phyloP scores from a whole-genome alignment of 2,329 filamentous ascomycete species.

The Exophiala xenobiotica region DNA sequence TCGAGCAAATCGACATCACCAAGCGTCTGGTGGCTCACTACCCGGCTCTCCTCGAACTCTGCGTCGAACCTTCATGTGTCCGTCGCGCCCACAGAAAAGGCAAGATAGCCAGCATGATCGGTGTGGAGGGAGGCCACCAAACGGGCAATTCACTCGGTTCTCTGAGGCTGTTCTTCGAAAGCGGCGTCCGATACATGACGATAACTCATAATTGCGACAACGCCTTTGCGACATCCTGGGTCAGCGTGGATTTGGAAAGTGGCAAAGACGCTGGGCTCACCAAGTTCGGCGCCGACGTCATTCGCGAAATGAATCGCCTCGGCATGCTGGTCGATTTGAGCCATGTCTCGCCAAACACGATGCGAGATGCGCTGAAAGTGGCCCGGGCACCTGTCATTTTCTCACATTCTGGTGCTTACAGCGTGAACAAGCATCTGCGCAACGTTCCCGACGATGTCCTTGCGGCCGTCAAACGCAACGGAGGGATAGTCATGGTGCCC shows the following conservation, averaged over 20 bases:
- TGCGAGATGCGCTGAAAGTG: slow-evolving; percentile 30
- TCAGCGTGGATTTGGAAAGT: slow-evolving; percentile 23
- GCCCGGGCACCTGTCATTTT: slow-evolving; percentile 32
- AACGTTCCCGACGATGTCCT: slow-evolving; percentile 47
- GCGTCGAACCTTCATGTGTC: slow-evolving; percentile 27
- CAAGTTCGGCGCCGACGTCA: slow-evolving; percentile 28
- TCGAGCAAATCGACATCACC: slow-evolving; percentile 34
- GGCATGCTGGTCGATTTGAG: slow-evolving; percentile 35
- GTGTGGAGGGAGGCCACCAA: slow-evolving; percentile 34
- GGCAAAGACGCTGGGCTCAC: slow-evolving; percentile 30
- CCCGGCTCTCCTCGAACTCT: slow-evolving; percentile 30
- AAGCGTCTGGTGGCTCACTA: slow-evolving; percentile 32
- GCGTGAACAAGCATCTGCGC: slow-evolving; percentile 35
- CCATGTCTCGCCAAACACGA: slow-evolving; percentile 32
- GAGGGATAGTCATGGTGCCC: slow-evolving; percentile 44
- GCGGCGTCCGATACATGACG: slow-evolving; percentile 31
- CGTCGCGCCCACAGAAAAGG: slow-evolving; percentile 26
- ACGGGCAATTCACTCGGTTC: slow-evolving; percentile 30
- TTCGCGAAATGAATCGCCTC: slow-evolving; percentile 34
- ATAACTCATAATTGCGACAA: slow-evolving; percentile 36
- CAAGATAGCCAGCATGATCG: slow-evolving; percentile 30
- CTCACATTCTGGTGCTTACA: slow-evolving; percentile 29
- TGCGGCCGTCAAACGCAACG: slow-evolving; percentile 37
- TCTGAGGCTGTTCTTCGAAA: slow-evolving; percentile 28
- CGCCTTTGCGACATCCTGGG: slow-evolving; percentile 32